Base-by-base conservation (phyloP, 2,329 filamentous ascomycete genomes). In the Fusarium miscanthi region DNA sequence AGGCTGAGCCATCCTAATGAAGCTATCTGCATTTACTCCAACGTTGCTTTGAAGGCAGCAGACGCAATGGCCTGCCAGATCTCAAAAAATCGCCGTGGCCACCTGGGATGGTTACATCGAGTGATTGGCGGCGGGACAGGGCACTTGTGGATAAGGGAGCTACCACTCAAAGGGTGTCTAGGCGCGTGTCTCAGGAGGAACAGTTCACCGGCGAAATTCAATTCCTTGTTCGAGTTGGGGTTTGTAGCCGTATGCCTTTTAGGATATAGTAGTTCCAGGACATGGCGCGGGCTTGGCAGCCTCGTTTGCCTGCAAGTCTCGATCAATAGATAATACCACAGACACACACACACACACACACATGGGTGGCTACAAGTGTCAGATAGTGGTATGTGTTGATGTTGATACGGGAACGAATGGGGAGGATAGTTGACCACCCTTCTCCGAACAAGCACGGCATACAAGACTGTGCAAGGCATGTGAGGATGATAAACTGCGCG, bases 51-150 rank as follows among this genome's bases (percentile, higher is more conserved):
- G 69, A 69, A 73, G 65, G 63, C 66, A 68, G 52, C 51, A 67
- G 72, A 69, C 74, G 63, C 68, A 70, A 59, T 76, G 75, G 74
- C 70, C 71, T 70, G 75, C 70, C 76, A 77, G 75, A 77, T 78
- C 74, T 78, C 41, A 72, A 53, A 67, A 74, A 77, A 74, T 77
- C 73, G 76, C 76, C 73, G 75, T 59, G 68, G 54, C 63, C 70
- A 64, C 66, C 68, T 75, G 63, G 67, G 69, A 75, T 70, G 76
- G 76, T 77, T 77, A 76, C 76, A 77, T 77, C 64, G 69, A 74
- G 52, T 68, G 75, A 63, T 63, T 66, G 63, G 45, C 62, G 66
- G 63, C 66, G 66, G 62, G 66, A 68, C 70, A 64, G 62, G 59
- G 66, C 49, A 58, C 64, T 54, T 60, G 72, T 67, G 42, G 66